Conservation (phyloP, 2,329 filamentous ascomycete species). For the Phialocephala sp. region DNA sequence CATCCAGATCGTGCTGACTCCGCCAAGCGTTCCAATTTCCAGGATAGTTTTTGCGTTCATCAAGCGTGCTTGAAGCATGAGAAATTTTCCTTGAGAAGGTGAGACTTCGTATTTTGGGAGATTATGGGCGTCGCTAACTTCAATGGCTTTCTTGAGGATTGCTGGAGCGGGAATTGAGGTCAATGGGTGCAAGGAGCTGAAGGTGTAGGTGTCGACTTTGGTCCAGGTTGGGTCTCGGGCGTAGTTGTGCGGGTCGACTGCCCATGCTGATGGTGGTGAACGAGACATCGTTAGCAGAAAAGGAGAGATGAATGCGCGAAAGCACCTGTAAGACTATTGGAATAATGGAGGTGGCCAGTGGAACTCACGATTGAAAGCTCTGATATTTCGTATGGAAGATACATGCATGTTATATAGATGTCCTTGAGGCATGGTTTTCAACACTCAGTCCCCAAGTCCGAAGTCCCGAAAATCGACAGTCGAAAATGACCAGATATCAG, state of each 20-base stretch:
- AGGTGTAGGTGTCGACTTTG: background rate
- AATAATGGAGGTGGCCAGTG: background rate
- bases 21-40: constrained; percentile 35
- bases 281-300: background rate
- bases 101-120: constrained; percentile 23
- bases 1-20: constrained; percentile 30
- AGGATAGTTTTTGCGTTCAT: constrained; percentile 24
- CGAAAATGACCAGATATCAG: background rate
- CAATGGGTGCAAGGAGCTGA: background rate
- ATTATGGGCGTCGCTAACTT: background rate
- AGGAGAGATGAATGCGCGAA: background rate
- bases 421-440: background rate
- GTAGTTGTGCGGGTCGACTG: background rate
- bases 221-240: background rate
- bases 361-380: background rate
- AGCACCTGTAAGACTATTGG: background rate
- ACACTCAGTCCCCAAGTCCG: background rate
- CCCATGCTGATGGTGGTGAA: background rate
- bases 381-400: background rate
- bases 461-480: background rate
- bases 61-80: constrained; percentile 26
- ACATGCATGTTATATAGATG: background rate
- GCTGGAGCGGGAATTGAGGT: background rate
- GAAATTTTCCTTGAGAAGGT: constrained; percentile 28
- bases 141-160: background rate